A percentile compares a stretch with the other conserved stretches of the same genome.
These are phyloP conservation scores for Annulohypoxylon maeteangense DNA, from an alignment of 495 filamentous ascomycete species.

Conservation along the genomic window DNA sequence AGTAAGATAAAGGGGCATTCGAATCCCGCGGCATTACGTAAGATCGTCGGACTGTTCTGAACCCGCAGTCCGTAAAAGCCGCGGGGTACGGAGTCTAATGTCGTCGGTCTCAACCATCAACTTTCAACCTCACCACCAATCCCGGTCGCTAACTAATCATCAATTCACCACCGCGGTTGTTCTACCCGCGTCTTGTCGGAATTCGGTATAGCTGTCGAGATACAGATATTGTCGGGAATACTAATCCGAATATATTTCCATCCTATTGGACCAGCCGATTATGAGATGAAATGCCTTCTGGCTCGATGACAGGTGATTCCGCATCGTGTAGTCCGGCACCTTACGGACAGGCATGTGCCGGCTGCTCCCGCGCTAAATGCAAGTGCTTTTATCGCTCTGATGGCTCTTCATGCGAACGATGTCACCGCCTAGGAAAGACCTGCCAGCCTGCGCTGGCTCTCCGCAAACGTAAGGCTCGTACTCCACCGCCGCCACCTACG, in stretches of 20 bases:
- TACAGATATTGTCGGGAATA: conserved; percentile 1
- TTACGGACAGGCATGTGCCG: conserved; percentile 42
- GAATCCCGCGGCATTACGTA: conserved; percentile 26
- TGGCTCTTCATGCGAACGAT: conserved; percentile 39
- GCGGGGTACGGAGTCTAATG: conserved; percentile 20
- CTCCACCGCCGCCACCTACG: conserved; percentile 5
- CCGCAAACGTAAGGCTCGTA: conserved; percentile 40
- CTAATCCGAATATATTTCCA: background rate
- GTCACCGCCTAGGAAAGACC: conserved; percentile 42
- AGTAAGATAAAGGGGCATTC: background rate
- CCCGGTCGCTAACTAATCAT: background rate
- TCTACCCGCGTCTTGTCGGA: background rate
- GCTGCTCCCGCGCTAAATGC: conserved; percentile 45
- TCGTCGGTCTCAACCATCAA: background rate
- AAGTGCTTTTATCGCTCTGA: conserved; percentile 45
- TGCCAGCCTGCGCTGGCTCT: conserved; percentile 36
- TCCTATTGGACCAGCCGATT: background rate
- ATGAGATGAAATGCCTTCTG: conserved; percentile 19
- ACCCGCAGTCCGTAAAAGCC: conserved; percentile 8
- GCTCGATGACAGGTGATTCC: conserved; percentile 3
- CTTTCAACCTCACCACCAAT: background rate
- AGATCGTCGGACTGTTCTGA: background rate
- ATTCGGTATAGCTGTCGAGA: background rate
- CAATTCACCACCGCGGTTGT: background rate
- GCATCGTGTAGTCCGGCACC: conserved; percentile 40